These are phyloP conservation scores for Leishmania turanica DNA, from an alignment of 208 protist species.

Conservation along the genomic window DNA sequence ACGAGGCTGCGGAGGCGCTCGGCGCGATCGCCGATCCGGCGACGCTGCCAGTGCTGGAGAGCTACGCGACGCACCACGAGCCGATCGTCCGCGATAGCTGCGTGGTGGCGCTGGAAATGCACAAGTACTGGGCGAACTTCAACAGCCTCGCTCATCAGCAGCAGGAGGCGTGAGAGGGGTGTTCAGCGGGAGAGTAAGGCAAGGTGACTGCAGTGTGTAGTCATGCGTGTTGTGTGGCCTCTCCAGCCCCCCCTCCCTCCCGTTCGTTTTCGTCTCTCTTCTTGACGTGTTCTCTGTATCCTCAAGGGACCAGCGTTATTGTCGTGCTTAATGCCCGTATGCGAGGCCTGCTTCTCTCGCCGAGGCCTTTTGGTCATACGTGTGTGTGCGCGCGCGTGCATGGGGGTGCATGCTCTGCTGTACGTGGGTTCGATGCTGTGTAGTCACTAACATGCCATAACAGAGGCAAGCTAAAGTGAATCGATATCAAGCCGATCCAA, in stretches of 20 bases:
- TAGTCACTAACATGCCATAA: background rate
- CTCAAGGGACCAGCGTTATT: background rate
- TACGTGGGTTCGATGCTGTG: background rate
- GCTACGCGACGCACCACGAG: constrained; percentile 73
- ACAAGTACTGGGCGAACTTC: constrained; percentile 89
- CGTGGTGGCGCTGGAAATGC: constrained; percentile 84
- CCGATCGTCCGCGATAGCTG: constrained; percentile 88
- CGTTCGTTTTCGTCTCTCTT: background rate
- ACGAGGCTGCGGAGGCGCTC: constrained; percentile 97
- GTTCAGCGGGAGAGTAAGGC: background rate
- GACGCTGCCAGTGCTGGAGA: constrained; percentile 58
- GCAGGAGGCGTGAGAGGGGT: background rate
- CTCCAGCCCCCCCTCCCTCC: background rate
- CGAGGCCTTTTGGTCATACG: too few relatives aligned
- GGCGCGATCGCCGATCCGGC: constrained; percentile 94
- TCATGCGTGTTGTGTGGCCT: background rate
- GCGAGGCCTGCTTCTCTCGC: background rate
- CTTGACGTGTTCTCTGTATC: background rate
- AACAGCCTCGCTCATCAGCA: constrained; percentile 42
- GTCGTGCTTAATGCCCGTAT: background rate
- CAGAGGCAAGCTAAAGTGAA: background rate
- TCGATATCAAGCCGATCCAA: too few relatives aligned
- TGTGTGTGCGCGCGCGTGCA: background rate
- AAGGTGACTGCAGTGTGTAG: background rate
- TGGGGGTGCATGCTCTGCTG: background rate